These are phyloP conservation scores for Amphibolis antarctica DNA, from an alignment of 106 monocot genomes.

Conservation along the genomic window DNA sequence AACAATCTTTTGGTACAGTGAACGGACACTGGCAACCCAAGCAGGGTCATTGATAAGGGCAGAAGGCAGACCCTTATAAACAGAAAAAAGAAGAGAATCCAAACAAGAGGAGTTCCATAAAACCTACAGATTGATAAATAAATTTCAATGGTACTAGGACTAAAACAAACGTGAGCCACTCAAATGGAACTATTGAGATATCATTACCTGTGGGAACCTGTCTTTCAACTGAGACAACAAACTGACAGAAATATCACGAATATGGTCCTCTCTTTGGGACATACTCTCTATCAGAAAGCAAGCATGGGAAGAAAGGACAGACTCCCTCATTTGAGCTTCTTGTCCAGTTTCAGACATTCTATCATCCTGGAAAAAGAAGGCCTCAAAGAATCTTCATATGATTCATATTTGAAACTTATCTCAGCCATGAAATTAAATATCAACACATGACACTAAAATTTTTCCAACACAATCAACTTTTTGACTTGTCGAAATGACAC, in stretches of 20 bases:
- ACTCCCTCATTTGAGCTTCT: slow-evolving; percentile 66
- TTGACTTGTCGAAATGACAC: neutral
- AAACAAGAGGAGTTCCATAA: slow-evolving; percentile 88
- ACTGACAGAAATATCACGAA: slow-evolving; percentile 76
- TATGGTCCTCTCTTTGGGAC: slow-evolving; percentile 92
- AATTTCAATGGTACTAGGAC: neutral
- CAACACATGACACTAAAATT: too few species aligned
- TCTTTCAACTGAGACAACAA: slow-evolving; percentile 78
- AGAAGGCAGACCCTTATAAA: slow-evolving; percentile 76
- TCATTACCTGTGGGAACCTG: slow-evolving; percentile 74
- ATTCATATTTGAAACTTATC: neutral
- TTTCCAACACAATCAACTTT: too few species aligned
- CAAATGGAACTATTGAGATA: neutral
- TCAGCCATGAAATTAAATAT: too few species aligned
- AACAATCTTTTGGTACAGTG: slow-evolving; percentile 80
- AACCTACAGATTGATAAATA: slow-evolving; percentile 37
- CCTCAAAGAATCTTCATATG: neutral
- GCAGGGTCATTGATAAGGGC: slow-evolving; percentile 80
- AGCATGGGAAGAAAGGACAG: slow-evolving; percentile 70
- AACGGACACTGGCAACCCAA: slow-evolving; percentile 77
- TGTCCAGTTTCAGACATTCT: slow-evolving; percentile 74
- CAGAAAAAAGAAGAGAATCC: slow-evolving; percentile 86
- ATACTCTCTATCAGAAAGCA: slow-evolving; percentile 94
- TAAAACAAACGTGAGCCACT: neutral
- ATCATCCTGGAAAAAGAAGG: slow-evolving; percentile 53